Evolutionary conservation across 305 asterid genomes (phyloP).

Genomic region (Solanum aculeatissimum): DNA sequence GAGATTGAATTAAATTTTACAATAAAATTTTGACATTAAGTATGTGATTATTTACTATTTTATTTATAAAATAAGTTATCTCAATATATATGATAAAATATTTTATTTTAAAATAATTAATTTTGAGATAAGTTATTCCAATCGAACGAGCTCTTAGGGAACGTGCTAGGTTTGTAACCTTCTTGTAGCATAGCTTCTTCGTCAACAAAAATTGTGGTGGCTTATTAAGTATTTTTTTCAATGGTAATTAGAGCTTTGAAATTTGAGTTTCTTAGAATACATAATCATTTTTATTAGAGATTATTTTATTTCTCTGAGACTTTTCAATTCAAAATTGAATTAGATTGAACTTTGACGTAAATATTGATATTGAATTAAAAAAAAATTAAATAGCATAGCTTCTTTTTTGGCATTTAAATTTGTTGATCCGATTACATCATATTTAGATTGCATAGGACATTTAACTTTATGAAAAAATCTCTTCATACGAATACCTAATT

Average conservation of each 20-base stretch:
- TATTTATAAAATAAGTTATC: no score
- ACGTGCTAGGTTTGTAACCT: background rate
- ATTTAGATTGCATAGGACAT: background rate
- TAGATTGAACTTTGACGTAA: no score
- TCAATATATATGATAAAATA: no score
- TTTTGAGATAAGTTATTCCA: no score
- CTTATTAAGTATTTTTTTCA: background rate
- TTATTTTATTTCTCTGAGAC: background rate
- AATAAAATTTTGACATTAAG: no score
- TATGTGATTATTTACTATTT: no score
- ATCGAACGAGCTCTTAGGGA: background rate
- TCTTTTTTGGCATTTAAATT: background rate
- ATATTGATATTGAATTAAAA: accelerated
- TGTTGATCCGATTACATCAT: background rate
- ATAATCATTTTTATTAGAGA: background rate
- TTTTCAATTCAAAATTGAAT: background rate
- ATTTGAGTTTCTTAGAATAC: no score
- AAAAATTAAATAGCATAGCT: background rate
- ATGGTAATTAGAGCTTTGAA: no score
- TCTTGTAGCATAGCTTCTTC: no score
- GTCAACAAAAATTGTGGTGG: background rate
- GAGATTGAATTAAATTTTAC: no score
- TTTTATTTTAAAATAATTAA: no score
- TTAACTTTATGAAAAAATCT: no score
- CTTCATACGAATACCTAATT: background rate